A percentile compares a stretch with the other conserved stretches of the same genome.
Conservation (phyloP, 306 rosid species). For the Pyrus communis region DNA sequence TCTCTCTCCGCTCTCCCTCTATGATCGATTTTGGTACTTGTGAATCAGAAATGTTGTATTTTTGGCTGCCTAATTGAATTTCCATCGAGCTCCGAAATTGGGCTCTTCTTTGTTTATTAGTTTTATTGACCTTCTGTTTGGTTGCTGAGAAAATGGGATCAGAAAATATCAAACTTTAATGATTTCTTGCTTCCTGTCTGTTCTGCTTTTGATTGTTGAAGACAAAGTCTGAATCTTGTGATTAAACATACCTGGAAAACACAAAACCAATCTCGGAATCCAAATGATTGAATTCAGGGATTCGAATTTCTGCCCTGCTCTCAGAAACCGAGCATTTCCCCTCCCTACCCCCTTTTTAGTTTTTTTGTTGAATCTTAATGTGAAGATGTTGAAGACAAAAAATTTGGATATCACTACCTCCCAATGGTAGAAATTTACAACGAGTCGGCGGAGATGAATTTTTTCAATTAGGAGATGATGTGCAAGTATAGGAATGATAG, state of each 20-base stretch:
- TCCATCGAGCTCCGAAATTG: neutral
- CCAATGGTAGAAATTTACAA: neutral
- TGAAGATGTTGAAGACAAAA: neutral
- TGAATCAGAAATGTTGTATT: neutral
- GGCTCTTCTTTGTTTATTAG: neutral
- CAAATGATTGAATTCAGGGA: neutral
- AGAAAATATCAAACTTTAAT: neutral
- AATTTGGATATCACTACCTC: neutral
- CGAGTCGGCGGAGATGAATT: neutral
- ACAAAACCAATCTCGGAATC: neutral
- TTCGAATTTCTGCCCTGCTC: neutral
- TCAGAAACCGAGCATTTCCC: neutral
- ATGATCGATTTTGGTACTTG: neutral
- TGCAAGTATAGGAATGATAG: neutral
- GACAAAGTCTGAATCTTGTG: neutral
- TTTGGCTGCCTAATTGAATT: neutral
- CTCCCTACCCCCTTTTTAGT: too few relatives aligned
- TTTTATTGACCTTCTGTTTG: neutral
- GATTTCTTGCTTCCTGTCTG: neutral
- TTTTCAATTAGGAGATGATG: neutral
- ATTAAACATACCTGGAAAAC: neutral
- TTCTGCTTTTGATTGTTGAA: neutral
- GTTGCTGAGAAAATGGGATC: neutral
- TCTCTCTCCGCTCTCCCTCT: neutral
- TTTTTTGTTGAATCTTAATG: neutral